phyloP scores from a whole-genome alignment of 139 green algal genomes.

The Edaphochlamys debaryana region DNA sequence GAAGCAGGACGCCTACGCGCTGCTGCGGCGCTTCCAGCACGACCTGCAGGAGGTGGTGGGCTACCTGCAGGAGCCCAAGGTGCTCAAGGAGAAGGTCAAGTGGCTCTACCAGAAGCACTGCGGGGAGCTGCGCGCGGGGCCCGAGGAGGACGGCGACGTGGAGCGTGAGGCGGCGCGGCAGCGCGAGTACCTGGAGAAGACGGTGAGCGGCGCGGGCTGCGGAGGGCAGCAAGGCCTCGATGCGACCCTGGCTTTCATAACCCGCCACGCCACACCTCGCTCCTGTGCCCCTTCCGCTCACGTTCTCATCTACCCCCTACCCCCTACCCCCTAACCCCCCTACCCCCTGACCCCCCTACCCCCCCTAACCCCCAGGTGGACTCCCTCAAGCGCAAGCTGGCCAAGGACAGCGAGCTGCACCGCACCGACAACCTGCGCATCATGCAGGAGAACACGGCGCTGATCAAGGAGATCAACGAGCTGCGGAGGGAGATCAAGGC shows the following conservation, averaged over 20 bases:
- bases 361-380: slow-evolving; percentile 8
- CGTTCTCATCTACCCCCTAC: too few relatives aligned
- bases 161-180: slow-evolving; percentile 72
- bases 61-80: slow-evolving; percentile 78
- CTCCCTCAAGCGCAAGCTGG: slow-evolving; percentile 82
- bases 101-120: slow-evolving; percentile 82
- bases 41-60: slow-evolving; percentile 73
- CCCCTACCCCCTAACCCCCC: too few relatives aligned
- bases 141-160: slow-evolving; percentile 68
- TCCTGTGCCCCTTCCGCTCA: too few relatives aligned
- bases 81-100: slow-evolving; percentile 85
- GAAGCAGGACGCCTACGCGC: slow-evolving; percentile 47
- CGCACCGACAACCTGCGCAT: slow-evolving; percentile 73
- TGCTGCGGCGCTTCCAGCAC: slow-evolving; percentile 59
- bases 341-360: too few relatives aligned
- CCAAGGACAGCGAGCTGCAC: slow-evolving; percentile 78
- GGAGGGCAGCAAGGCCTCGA: too few relatives aligned
- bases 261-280: too few relatives aligned
- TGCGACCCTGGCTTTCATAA: too few relatives aligned
- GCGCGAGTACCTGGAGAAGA: slow-evolving; percentile 85
- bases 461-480: slow-evolving; percentile 94
- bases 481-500: slow-evolving; percentile 81
- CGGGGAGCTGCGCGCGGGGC: slow-evolving; percentile 35
- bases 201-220: slow-evolving; percentile 52
- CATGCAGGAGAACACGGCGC: slow-evolving; percentile 85